Conservation (phyloP, 2,329 filamentous ascomycete species). For the Huntiella savannae region DNA sequence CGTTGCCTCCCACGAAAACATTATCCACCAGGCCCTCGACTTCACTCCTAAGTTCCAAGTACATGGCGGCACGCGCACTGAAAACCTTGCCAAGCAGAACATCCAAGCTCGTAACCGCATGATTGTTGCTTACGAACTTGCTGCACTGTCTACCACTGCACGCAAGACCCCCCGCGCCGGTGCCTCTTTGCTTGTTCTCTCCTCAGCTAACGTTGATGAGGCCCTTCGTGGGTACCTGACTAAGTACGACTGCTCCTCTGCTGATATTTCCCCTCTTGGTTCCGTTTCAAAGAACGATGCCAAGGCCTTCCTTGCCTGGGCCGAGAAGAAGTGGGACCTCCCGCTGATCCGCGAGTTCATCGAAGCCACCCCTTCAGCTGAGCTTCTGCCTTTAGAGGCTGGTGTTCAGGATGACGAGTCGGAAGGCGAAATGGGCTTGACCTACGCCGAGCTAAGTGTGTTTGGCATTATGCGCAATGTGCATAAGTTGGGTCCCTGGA, state of each 20-base stretch:
- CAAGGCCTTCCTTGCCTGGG: conserved; percentile 43
- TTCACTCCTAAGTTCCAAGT: conserved; percentile 27
- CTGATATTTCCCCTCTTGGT: conserved; percentile 38
- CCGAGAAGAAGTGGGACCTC: conserved; percentile 33
- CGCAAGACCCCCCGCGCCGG: conserved; percentile 30
- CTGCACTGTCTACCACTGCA: conserved; percentile 39
- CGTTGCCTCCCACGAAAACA: conserved; percentile 33
- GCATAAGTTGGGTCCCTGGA: conserved; percentile 24
- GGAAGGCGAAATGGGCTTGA: conserved; percentile 25
- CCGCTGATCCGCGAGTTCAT: conserved; percentile 48
- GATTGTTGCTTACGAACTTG: conserved; percentile 44
- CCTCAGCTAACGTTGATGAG: conserved; percentile 41
- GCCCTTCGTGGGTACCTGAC: conserved; percentile 32
- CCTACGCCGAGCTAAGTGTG: conserved; percentile 22
- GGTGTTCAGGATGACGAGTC: conserved; percentile 23
- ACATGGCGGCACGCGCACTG: conserved; percentile 35
- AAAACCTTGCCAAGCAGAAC: conserved; percentile 48
- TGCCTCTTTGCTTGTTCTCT: conserved; percentile 42
- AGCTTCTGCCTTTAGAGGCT: conserved; percentile 25
- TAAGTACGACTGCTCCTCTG: conserved; percentile 19
- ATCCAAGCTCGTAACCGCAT: conserved; percentile 47
- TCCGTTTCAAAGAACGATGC: conserved; percentile 42
- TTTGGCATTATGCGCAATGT: conserved; percentile 24
- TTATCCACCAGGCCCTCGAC: conserved; percentile 15
- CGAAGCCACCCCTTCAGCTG: conserved; percentile 35